Evolutionary conservation across 345 rosid genomes (phyloP).

Genomic region (Melastoma malabathricum): DNA sequence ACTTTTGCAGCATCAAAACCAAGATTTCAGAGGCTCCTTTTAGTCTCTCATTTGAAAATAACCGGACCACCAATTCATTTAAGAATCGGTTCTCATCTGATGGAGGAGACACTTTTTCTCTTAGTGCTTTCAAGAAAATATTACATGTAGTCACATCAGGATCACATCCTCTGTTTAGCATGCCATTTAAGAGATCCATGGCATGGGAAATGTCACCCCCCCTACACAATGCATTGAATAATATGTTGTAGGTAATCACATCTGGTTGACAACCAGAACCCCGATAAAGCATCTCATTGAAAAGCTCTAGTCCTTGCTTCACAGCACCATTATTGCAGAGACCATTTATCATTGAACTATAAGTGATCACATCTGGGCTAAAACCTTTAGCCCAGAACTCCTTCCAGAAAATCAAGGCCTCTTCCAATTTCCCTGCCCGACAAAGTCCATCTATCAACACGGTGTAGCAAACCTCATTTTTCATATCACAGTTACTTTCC

Average conservation of each 20-base stretch:
- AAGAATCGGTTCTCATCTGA: conserved; percentile 64
- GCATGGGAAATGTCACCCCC: conserved; percentile 47
- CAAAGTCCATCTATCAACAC: conserved; percentile 71
- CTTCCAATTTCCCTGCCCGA: conserved; percentile 41
- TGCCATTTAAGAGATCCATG: conserved; percentile 61
- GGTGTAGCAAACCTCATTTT: conserved; percentile 56
- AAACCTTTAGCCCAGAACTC: conserved; percentile 56
- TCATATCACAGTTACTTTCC: conserved; percentile 20
- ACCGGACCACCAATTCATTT: conserved; percentile 60
- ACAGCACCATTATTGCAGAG: conserved; percentile 47
- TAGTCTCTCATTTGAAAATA: conserved; percentile 48
- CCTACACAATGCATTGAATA: conserved; percentile 58
- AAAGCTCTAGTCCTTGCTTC: conserved; percentile 61
- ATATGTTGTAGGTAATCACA: conserved; percentile 75
- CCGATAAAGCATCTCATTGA: conserved; percentile 74
- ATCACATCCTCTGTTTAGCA: conserved; percentile 70
- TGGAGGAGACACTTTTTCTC: conserved; percentile 55
- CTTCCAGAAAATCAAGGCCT: conserved; percentile 68
- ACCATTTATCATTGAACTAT: conserved; percentile 81
- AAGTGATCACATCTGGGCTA: conserved; percentile 68
- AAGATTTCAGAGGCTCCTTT: conserved; percentile 58
- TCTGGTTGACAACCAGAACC: conserved; percentile 68
- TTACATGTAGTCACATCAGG: conserved; percentile 74
- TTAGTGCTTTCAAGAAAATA: conserved; percentile 47
- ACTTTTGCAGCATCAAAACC: conserved; percentile 62